Evolutionary conservation across 495 filamentous ascomycete genomes (phyloP).

Genomic region (Penicillium tannophilum): DNA sequence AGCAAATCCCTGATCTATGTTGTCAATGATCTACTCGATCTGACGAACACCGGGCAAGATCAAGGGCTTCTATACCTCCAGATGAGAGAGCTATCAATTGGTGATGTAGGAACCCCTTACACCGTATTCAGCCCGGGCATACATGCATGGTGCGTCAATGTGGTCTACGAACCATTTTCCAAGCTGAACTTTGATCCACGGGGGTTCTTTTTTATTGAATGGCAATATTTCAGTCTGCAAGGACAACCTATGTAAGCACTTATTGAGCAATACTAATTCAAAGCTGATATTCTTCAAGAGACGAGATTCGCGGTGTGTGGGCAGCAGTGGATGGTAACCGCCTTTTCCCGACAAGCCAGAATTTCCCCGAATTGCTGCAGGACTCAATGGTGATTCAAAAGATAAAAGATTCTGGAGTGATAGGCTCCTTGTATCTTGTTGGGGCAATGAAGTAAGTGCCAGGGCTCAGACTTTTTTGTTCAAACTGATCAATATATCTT

Average conservation of each 20-base stretch:
- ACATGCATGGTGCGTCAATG: neutral
- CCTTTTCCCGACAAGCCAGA: neutral
- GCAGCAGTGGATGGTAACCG: neutral
- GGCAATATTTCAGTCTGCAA: neutral
- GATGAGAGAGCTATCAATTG: neutral
- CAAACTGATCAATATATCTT: neutral
- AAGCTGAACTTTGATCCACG: neutral
- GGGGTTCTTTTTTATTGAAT: neutral
- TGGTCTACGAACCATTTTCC: neutral
- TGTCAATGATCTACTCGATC: slow-evolving; percentile 91
- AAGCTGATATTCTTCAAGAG: neutral
- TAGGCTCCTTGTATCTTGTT: neutral
- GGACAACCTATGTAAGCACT: neutral
- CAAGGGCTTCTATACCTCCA: slow-evolving; percentile 59
- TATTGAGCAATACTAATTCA: neutral
- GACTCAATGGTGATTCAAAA: neutral
- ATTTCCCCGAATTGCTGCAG: neutral
- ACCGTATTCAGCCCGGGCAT: neutral
- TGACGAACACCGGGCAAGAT: slow-evolving; percentile 87
- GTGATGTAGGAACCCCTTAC: neutral
- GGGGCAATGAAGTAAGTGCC: neutral
- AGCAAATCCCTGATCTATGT: slow-evolving; percentile 94
- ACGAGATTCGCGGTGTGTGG: neutral
- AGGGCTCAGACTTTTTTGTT: neutral
- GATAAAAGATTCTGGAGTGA: neutral